Base-by-base conservation (phyloP, 495 filamentous ascomycete genomes). In the Acidiella bohemica region DNA sequence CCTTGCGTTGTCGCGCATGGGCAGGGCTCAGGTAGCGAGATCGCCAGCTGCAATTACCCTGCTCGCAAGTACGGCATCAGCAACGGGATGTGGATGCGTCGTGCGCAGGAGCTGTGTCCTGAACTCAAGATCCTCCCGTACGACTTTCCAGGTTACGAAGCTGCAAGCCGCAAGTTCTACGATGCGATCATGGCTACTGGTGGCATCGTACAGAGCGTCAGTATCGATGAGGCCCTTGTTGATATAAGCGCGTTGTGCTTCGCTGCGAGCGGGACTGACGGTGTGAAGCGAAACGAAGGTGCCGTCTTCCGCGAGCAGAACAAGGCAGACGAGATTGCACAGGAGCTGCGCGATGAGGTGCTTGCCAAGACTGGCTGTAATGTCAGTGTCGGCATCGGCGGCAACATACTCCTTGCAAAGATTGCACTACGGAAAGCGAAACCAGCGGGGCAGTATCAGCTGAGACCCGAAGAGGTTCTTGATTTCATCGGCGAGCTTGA, bases 51-150 rank as follows among this genome's bases (percentile, higher is more conserved):
- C 59, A 97, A 95, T 57, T 97, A 97, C 56, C 73, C 77, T 16
- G 90, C 92, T 2, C 75, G 90, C 17, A 68, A 72, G 16, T 86
- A 73, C 50, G 90, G 87, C 0, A 67, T 96, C 36, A 93, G 84
- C 55, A 96, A 96, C 46, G 90, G 92, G 7, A 95, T 94, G 92
- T 97, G 90, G 90, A 93, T 97, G 86, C 87, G 86, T 53, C 66
- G 71, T 21, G 90, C 92, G 2, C 66, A 78, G 47, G 75, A 87
- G 44, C 62, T 85, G 10, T 97, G 87, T 58, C 80, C 86, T 0
- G 73, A 85, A 14, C 68, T 97, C 21, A 81, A 86, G 46, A 72
- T 92, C 4, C 55, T 97, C 24, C 81, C 84, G 0, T 97, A 97
- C 49, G 88, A 97, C 51, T 96, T 95, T 52, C 78, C 79, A 5